phyloP scores from a whole-genome alignment of 2,329 filamentous ascomycete species.

The Immersiporthe knoxdaviesiana region DNA sequence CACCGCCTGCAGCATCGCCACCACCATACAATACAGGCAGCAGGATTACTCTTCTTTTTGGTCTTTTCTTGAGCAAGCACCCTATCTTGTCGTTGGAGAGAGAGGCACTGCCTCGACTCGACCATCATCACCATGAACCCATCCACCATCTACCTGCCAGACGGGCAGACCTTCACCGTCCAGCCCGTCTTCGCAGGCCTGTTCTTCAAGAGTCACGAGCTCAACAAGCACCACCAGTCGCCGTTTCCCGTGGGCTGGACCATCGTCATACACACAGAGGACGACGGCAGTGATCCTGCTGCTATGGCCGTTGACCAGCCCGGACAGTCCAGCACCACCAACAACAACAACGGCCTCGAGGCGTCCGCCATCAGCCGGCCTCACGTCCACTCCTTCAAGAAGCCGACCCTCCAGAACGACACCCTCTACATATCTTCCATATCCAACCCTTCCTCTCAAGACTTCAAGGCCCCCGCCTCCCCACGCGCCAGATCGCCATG shows the following conservation, averaged over 20 bases:
- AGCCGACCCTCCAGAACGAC: slow-evolving; percentile 77
- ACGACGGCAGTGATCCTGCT: slow-evolving; percentile 36
- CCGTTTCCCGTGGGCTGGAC: slow-evolving; percentile 89
- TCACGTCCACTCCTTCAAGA: slow-evolving; percentile 67
- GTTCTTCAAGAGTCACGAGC: slow-evolving; percentile 82
- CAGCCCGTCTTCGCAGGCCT: slow-evolving; percentile 89
- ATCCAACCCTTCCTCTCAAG: slow-evolving; percentile 76
- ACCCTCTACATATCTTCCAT: slow-evolving; percentile 90
- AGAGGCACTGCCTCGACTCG: too few species aligned
- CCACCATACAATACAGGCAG: not conserved
- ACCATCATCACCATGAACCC: slow-evolving; percentile 20
- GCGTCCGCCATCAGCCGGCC: slow-evolving; percentile 33
- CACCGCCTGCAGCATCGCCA: not conserved
- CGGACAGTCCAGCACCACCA: not conserved
- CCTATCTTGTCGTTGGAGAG: not conserved
- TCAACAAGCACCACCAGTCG: slow-evolving; percentile 64
- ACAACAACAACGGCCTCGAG: slow-evolving; percentile 6
- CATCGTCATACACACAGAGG: slow-evolving; percentile 77
- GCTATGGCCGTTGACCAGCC: slow-evolving; percentile 15
- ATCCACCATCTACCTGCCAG: slow-evolving; percentile 70
- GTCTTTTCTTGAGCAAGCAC: not conserved
- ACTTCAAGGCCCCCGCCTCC: slow-evolving; percentile 79
- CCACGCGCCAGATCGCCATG: slow-evolving; percentile 89
- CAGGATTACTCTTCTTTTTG: not conserved
- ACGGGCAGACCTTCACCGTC: slow-evolving; percentile 82